These are phyloP conservation scores for Trametes pubescens DNA, from an alignment of 1,284 basidiomycete species.

Conservation along the genomic window DNA sequence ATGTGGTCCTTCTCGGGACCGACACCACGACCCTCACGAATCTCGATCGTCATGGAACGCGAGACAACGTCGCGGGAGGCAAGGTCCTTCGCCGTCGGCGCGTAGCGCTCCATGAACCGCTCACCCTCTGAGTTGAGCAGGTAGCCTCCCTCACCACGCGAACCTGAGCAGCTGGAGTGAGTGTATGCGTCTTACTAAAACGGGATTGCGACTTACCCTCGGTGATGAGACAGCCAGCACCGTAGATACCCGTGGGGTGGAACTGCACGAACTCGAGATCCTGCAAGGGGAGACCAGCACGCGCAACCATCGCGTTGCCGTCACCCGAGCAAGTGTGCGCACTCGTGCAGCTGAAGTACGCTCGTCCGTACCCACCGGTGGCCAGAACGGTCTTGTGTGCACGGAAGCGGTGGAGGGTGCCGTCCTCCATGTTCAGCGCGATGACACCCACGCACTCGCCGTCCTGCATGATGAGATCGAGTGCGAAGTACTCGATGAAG, in stretches of 20 bases:
- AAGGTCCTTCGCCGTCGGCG: slow-evolving; percentile 99
- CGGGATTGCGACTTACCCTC: slow-evolving; percentile 67
- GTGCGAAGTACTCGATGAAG: slow-evolving; percentile 99
- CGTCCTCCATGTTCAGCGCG: slow-evolving; percentile 99
- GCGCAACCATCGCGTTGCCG: slow-evolving; percentile 98
- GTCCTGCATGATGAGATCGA: slow-evolving; percentile 98
- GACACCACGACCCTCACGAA: slow-evolving; percentile 98
- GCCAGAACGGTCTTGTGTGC: slow-evolving; percentile 98
- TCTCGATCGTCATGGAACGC: slow-evolving; percentile 99
- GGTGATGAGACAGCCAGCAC: slow-evolving; percentile 98
- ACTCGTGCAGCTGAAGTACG: slow-evolving; percentile 99
- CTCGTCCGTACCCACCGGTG: slow-evolving; percentile 97
- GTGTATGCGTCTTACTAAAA: neutral
- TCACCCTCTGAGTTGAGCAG: slow-evolving; percentile 99
- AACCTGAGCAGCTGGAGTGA: slow-evolving; percentile 61
- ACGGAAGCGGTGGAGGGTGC: slow-evolving; percentile 98
- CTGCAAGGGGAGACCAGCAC: slow-evolving; percentile 96
- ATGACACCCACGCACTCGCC: slow-evolving; percentile 99
- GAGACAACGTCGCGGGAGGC: slow-evolving; percentile 99
- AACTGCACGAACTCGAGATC: slow-evolving; percentile 99
- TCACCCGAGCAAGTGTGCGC: slow-evolving; percentile 99
- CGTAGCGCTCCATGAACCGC: slow-evolving; percentile 99
- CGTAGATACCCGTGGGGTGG: slow-evolving; percentile 99
- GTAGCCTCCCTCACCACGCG: slow-evolving; percentile 99
- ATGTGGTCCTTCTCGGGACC: slow-evolving; percentile 99